phyloP scores from a whole-genome alignment of 1,139 yeast genomes.

The Lodderomyces jiufengensis region DNA sequence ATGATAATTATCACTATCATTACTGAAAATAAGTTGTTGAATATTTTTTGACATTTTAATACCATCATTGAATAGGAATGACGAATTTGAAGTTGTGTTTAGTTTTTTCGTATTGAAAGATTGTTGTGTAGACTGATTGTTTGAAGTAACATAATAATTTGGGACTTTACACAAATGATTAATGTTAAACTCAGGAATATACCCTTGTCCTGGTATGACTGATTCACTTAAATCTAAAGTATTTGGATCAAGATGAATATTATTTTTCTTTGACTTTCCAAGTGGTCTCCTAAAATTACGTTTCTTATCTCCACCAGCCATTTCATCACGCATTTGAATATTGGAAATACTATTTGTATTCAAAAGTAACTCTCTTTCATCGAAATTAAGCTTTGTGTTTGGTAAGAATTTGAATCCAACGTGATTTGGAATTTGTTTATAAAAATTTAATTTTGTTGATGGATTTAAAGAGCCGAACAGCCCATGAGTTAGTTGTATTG shows the following conservation, averaged over 20 bases:
- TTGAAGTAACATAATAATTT: constrained; percentile 37
- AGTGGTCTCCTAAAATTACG: constrained; percentile 23
- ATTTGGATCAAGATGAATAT: constrained; percentile 38
- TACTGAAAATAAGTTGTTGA: constrained; percentile 34
- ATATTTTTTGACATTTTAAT: constrained; percentile 32
- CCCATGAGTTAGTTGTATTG: constrained; percentile 31
- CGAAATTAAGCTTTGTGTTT: constrained; percentile 26
- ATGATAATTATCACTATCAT: constrained; percentile 33
- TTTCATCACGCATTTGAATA: constrained; percentile 17
- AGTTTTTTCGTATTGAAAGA: constrained; percentile 17
- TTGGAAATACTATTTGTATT: constrained; percentile 28
- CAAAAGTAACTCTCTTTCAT: constrained; percentile 31
- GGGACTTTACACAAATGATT: constrained; percentile 43
- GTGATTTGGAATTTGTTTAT: constrained; percentile 21
- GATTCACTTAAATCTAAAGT: constrained; percentile 38
- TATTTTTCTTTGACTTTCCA: constrained; percentile 31
- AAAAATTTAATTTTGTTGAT: constrained; percentile 35
- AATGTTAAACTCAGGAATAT: constrained; percentile 41
- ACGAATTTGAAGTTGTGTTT: constrained; percentile 20
- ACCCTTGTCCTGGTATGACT: constrained; percentile 46
- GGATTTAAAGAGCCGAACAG: constrained; percentile 35
- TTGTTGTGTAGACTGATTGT: constrained; percentile 19
- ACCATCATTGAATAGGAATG: constrained; percentile 20
- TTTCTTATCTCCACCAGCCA: constrained; percentile 8
- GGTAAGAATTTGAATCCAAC: constrained; percentile 22